Conservation (phyloP, 805 yeast species). For the Yamadazyma paraphyllophila region DNA sequence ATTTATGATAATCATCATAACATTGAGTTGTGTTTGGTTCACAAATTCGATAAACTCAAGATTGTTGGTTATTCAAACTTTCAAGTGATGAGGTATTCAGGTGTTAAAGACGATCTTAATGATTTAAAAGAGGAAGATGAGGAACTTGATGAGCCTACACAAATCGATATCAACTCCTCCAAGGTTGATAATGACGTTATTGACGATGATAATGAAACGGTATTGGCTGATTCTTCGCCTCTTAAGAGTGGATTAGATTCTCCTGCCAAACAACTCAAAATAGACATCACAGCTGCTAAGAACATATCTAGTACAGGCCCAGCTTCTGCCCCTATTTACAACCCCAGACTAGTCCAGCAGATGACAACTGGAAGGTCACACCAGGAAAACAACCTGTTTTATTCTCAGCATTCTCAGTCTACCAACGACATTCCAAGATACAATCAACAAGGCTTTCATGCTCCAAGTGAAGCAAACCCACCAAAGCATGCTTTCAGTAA, state of each 20-base stretch:
- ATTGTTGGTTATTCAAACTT: conserved; percentile 10
- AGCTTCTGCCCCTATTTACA: conserved; percentile 34
- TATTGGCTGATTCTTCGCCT: conserved; percentile 42
- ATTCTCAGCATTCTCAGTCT: conserved; percentile 9
- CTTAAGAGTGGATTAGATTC: conserved; percentile 13
- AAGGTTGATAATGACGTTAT: neutral
- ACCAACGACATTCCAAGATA: conserved; percentile 7
- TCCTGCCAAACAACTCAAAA: conserved; percentile 13
- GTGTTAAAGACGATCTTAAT: conserved; percentile 13
- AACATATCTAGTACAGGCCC: conserved; percentile 22
- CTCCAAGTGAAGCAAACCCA: neutral
- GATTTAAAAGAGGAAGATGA: conserved; percentile 14
- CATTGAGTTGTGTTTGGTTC: conserved; percentile 23
- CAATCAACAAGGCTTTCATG: neutral
- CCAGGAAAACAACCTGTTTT: neutral
- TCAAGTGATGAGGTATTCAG: conserved; percentile 13
- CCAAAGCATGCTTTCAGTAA: neutral
- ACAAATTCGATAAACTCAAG: conserved; percentile 15
- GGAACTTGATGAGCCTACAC: conserved; percentile 4
- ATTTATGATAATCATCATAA: conserved; percentile 20
- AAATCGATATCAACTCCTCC: neutral
- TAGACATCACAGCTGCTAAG: conserved; percentile 18
- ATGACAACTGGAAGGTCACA: conserved; percentile 3
- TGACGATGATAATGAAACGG: conserved; percentile 38
- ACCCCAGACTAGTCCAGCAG: conserved; percentile 25